Percentiles rank a stretch among this genome's conserved stretches.
These are phyloP conservation scores for Pythium utonaiense DNA, from an alignment of 352 stramenopile genomes.

Conservation along the genomic window DNA sequence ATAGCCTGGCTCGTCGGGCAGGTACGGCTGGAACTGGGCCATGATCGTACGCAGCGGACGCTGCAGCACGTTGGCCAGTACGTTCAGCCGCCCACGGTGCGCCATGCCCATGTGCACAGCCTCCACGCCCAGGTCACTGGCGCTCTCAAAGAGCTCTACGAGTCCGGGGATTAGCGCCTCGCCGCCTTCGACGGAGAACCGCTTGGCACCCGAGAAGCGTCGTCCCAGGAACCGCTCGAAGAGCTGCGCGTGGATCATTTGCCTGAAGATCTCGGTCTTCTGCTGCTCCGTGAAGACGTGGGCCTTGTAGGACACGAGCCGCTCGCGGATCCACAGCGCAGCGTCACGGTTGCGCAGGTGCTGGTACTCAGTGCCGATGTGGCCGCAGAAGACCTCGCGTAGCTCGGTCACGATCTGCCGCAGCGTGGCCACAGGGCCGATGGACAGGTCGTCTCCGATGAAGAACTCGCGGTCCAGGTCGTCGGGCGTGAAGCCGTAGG, in stretches of 20 bases:
- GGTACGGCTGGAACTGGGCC: slow-evolving; percentile 81
- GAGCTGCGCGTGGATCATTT: slow-evolving; percentile 94
- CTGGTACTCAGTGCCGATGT: slow-evolving; percentile 98
- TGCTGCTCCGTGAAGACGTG: slow-evolving; percentile 72
- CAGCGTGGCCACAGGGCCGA: slow-evolving; percentile 76
- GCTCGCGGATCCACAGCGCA: slow-evolving; percentile 73
- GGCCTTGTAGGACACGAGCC: slow-evolving; percentile 63
- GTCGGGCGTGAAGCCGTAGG: slow-evolving; percentile 83
- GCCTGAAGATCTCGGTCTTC: slow-evolving; percentile 92
- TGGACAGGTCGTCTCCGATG: slow-evolving; percentile 85
- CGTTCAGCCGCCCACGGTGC: slow-evolving; percentile 96
- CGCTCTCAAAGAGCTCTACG: slow-evolving; percentile 93
- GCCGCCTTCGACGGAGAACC: slow-evolving; percentile 98
- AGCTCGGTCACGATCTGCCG: slow-evolving; percentile 91
- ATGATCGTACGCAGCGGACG: slow-evolving; percentile 96
- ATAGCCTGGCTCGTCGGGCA: slow-evolving; percentile 82
- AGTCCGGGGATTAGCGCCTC: slow-evolving; percentile 96
- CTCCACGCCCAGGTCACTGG: slow-evolving; percentile 94
- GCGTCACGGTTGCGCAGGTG: slow-evolving; percentile 94
- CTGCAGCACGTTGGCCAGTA: slow-evolving; percentile 98
- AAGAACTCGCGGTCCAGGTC: slow-evolving; percentile 93
- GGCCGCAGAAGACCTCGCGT: slow-evolving; percentile 95
- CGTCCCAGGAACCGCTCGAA: slow-evolving; percentile 98
- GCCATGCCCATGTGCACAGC: slow-evolving; percentile 99
- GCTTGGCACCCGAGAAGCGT: slow-evolving; percentile 94